Evolutionary conservation across 345 rosid genomes (phyloP).

Genomic region (Cardamine chenopodiifolia): DNA sequence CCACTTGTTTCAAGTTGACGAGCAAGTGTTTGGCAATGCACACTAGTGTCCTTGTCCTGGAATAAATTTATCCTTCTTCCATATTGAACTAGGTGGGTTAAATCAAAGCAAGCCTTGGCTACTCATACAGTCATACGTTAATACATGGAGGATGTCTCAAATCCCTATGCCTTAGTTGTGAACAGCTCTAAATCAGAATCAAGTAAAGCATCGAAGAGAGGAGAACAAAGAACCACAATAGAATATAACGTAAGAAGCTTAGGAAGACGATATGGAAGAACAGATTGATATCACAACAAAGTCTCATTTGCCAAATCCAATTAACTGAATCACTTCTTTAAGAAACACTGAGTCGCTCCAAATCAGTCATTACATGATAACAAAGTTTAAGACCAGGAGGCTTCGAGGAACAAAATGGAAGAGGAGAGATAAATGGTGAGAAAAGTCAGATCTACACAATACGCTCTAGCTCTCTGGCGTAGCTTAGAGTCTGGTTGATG

Average conservation of each 20-base stretch:
- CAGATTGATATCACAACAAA: neutral
- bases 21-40: constrained; percentile 17
- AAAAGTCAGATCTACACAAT: constrained; percentile 59
- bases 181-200: neutral
- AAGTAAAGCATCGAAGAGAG: neutral
- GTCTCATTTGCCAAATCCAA: constrained; percentile 23
- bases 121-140: neutral
- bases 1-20: constrained; percentile 30
- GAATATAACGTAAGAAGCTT: neutral
- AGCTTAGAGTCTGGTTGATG: constrained; percentile 95
- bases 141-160: neutral
- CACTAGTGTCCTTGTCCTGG: neutral
- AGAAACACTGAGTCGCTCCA: constrained; percentile 17
- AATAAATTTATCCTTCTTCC: neutral
- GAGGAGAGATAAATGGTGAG: constrained; percentile 12
- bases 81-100: neutral
- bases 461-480: constrained; percentile 96
- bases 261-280: neutral
- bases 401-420: constrained; percentile 13
- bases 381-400: constrained; percentile 12
- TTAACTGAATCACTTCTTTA: constrained; percentile 4
- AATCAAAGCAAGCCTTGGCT: neutral
- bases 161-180: neutral
- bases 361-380: constrained; percentile 22
- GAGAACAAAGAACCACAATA: neutral